Base-by-base conservation (phyloP, 352 stramenopile species). In the Pythium aristosporum region DNA sequence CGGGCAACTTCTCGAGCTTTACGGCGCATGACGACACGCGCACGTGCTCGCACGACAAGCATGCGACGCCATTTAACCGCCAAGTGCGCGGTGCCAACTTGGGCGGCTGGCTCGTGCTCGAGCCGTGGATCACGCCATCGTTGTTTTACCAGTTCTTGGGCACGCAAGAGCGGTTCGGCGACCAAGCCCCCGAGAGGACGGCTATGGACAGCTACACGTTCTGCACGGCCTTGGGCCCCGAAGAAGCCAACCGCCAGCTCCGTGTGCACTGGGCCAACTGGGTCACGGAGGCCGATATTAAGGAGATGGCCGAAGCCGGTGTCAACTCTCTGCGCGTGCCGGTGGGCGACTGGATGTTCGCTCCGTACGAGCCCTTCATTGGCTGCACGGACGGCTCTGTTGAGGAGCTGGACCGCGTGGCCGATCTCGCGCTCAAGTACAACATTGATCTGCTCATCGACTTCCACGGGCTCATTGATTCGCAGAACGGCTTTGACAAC, bases 401-500 rank as follows among this genome's bases (percentile, higher is more conserved):
- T 6, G 85, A 98, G 10, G 90, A 96, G 43, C 71, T 98, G 7
- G 91, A 98, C 56, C 74, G 77, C n/a, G 73, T 98, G 10, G 72
- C 94, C 2, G 88, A 97, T 65, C 88, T 95, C 67, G 82, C 80
- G 3, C 72, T 79, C 46, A 87, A 92, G 67, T 92, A 97, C 77
- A 76, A 83, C 30, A 80, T 98, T 28, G 73, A 83, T 28, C 76
- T 98, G 21, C 65, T 98, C 37, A 72, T 98, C n/a, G 96, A 98
- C 71, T 87, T 98, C 37, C 96, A 98, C 77, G 88, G 90, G 7
- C 71, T 96, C 49, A 90, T 96, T 46, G 93, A 88, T 20, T 97
- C 84, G 37, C 93, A 98, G 77, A 98, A 98, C 74, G 96, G 96
- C 46, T 98, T 98, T 68, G 96, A 98, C 73, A 98, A 98, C 73